These are phyloP conservation scores for Geotrichum candidum DNA, from an alignment of 1,139 yeast genomes.

Conservation along the genomic window DNA sequence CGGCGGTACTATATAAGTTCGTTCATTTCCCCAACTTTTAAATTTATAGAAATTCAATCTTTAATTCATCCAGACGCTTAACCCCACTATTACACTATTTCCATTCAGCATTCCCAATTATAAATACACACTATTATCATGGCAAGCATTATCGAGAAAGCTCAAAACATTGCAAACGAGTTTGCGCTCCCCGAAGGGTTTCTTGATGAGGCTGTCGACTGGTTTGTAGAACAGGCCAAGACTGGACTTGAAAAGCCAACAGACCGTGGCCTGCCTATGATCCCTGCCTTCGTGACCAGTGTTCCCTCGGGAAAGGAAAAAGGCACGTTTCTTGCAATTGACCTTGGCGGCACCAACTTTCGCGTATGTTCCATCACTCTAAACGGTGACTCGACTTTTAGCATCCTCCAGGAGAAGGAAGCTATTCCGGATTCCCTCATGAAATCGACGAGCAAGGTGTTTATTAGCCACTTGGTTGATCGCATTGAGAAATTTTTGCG, in stretches of 20 bases:
- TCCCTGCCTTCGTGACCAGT: constrained; percentile 75
- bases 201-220: constrained; percentile 55
- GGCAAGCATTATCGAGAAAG: background rate
- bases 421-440: constrained; percentile 69
- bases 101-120: background rate
- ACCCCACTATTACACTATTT: background rate
- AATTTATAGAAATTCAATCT: background rate
- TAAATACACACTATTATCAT: too few relatives aligned
- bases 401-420: constrained; percentile 62
- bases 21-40: background rate
- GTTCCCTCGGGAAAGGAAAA: constrained; percentile 77
- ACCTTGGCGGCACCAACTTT: constrained; percentile 84
- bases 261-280: constrained; percentile 69
- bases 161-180: constrained; percentile 43
- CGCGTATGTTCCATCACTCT: constrained; percentile 80
- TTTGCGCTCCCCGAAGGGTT: constrained; percentile 50
- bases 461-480: constrained; percentile 69
- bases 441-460: constrained; percentile 50
- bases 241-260: constrained; percentile 50
- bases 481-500: constrained; percentile 58
- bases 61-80: background rate
- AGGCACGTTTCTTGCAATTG: constrained; percentile 76
- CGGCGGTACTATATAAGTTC: background rate
- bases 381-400: constrained; percentile 74
- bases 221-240: constrained; percentile 43